Evolutionary conservation across 2,329 filamentous ascomycete genomes (phyloP).

Genomic region (Paracoccidioides lutzii): DNA sequence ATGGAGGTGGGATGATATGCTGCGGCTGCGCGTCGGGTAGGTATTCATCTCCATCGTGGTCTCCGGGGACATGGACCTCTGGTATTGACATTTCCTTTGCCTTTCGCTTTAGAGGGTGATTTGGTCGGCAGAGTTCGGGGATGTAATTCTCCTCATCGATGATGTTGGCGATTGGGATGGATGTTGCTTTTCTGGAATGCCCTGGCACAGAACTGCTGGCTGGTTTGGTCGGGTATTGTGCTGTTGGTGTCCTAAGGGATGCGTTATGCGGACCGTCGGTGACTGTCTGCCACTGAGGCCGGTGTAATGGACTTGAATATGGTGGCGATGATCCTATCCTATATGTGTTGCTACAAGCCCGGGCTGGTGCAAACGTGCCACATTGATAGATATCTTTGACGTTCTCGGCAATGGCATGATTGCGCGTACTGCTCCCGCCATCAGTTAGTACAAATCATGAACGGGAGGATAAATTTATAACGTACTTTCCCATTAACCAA

Average conservation of each 20-base stretch:
- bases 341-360: background rate
- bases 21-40: slow-evolving; percentile 4
- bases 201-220: background rate
- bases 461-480: background rate
- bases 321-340: no score
- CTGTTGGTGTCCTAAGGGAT: no score
- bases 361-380: background rate
- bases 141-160: background rate
- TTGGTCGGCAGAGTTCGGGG: background rate
- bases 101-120: background rate
- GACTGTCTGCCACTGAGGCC: background rate
- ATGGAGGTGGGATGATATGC: background rate
- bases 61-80: background rate
- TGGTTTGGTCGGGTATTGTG: background rate
- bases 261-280: background rate
- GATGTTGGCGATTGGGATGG: background rate
- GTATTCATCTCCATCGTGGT: background rate
- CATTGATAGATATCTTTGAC: background rate
- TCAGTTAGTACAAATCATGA: background rate
- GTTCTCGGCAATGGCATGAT: background rate
- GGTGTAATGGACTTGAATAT: no score
- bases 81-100: background rate
- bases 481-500: background rate
- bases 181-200: background rate
- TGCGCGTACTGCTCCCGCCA: background rate